phyloP scores from a whole-genome alignment of 352 stramenopile genomes.

The Globisporangium iwayamae region DNA sequence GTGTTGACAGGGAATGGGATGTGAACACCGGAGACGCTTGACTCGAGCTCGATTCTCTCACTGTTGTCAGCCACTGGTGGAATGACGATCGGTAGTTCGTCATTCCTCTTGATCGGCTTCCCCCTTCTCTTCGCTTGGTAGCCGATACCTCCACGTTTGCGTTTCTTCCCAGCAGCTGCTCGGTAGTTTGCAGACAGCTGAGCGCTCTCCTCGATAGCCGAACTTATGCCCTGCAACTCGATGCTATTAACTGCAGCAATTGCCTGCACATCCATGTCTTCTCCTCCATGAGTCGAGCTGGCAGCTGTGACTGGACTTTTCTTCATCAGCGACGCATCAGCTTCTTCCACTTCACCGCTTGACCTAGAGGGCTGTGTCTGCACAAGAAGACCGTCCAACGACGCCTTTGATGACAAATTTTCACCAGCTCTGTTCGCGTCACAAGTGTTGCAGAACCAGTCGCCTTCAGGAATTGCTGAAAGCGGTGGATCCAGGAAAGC shows the following conservation, averaged over 20 bases:
- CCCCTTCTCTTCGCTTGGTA: constrained; percentile 13
- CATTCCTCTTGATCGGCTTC: constrained; percentile 3
- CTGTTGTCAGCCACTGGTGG: neutral
- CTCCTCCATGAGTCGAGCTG: neutral
- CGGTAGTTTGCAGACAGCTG: neutral
- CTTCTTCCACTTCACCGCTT: neutral
- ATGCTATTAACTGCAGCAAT: neutral
- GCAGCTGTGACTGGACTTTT: neutral
- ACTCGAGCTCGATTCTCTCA: constrained; percentile 3
- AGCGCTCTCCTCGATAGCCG: neutral
- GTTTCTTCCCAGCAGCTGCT: constrained; percentile 22
- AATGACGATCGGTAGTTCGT: neutral
- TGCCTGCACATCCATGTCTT: neutral
- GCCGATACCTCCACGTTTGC: constrained; percentile 21
- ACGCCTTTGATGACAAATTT: neutral
- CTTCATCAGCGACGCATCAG: neutral
- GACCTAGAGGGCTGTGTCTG: neutral
- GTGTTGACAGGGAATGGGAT: constrained; percentile 13
- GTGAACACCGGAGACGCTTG: neutral
- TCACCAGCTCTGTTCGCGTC: neutral
- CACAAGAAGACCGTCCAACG: neutral
- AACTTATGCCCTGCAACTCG: neutral
- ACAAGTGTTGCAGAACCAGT: constrained; percentile 40
- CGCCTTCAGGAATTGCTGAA: constrained; percentile 32
- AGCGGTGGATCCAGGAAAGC: constrained; percentile 39